Evolutionary conservation across 139 green algal genomes (phyloP), one percentile per base, ranked within the genome.

Genomic region (Tetradesmus obliquus): DNA sequence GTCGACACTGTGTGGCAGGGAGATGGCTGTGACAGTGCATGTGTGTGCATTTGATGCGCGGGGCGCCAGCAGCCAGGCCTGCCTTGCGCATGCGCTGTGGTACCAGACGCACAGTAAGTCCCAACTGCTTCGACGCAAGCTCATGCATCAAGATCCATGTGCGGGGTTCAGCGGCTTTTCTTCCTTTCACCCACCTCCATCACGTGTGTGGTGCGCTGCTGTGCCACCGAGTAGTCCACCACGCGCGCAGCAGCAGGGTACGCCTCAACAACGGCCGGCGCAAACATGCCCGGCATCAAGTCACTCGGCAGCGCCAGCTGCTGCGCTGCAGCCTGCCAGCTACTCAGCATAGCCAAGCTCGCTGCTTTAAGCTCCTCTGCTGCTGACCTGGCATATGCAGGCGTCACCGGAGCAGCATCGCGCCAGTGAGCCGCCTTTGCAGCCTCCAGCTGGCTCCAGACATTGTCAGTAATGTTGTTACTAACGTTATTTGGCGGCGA

Each of bases 31-130:
- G 32, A 45, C 32, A 45, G 32, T 45, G 32, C 32, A 45, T 45
- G 32, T 45, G 32, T 45, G 32, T 45, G 32, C 32, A 45, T 45
- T 45, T 45, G 32, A 45, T 45, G 32, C 32, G 32, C 32, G 32
- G 32, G 32, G 32, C 32, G 62, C 24, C 60, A 94, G 72, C 85
- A 98, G 93, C 95, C 96, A 98, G 3, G 53, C 66, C 82, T 96
- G 96, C 89, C 95, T 96, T 4, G 74, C 19, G n/a, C 32, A 45
- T 0, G 32, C 32, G 32, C 32, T 45, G 32, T 45, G 32, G 32
- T 45, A 45, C 32, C 0, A 45, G 32, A 45, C 32, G 32, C 32
- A 45, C 32, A 45, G 32, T 45, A 45, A 45, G 32, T 45, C 32
- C 32, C 32, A 0, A 45, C 32, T 45, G 32, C 32, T 45, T 45